Evolutionary conservation across 2,329 filamentous ascomycete genomes (phyloP).

Genomic region (Achaetomium macrosporum): DNA sequence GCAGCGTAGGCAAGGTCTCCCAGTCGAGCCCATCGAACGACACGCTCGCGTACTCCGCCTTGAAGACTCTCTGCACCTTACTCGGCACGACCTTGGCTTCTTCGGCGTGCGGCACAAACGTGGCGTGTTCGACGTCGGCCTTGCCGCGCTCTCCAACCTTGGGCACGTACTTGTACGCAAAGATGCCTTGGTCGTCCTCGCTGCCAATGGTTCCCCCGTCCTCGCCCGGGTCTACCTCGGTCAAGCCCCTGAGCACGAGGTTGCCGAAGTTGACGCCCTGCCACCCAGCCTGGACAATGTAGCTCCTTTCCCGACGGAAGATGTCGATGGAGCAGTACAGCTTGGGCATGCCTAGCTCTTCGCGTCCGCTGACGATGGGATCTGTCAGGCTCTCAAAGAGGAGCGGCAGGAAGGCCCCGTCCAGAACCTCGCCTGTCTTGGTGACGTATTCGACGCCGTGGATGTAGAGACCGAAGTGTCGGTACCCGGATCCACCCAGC

Average conservation of each 20-base stretch:
- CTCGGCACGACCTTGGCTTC: constrained; percentile 29
- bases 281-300: constrained; percentile 2
- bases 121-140: constrained; percentile 49
- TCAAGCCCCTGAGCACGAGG: too few species aligned
- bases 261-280: too few species aligned
- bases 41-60: constrained; percentile 39
- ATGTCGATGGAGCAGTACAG: constrained; percentile 47
- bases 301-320: constrained; percentile 1
- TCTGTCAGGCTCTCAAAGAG: constrained; percentile 55
- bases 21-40: constrained; percentile 45
- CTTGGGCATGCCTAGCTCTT: constrained; percentile 59
- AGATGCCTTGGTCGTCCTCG: constrained; percentile 1
- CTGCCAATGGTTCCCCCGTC: too few species aligned
- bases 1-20: constrained; percentile 53
- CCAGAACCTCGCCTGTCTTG: constrained; percentile 40
- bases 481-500: constrained; percentile 56
- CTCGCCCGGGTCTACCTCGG: background rate
- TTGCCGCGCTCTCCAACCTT: constrained; percentile 44
- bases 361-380: constrained; percentile 53
- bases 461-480: constrained; percentile 53
- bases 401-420: constrained; percentile 50
- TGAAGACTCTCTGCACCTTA: constrained; percentile 27
- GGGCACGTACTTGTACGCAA: constrained; percentile 51
- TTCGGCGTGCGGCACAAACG: constrained; percentile 32
- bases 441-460: constrained; percentile 55